Evolutionary conservation across 2,329 filamentous ascomycete species (phyloP), one percentile per base, ranked within the genome.

Genomic region (Monosporascus sp.): DNA sequence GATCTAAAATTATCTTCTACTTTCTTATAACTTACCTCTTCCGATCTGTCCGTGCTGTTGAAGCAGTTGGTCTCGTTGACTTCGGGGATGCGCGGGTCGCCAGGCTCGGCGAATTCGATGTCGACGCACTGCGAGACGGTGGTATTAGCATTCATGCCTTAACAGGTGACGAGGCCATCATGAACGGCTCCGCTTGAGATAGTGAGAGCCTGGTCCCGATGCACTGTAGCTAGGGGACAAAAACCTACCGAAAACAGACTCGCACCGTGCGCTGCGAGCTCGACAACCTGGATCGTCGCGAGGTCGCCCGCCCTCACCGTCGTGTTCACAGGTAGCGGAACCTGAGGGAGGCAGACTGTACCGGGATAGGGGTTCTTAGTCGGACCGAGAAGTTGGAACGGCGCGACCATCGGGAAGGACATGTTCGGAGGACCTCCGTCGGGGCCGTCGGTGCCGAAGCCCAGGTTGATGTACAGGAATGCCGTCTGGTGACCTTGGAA

Each of bases 401-500:
- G 83, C 15, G 85, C 76, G 1, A 93, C 73, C 82, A 97, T 94
- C 22, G 84, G 77, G 68, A 88, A 83, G 58, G 90, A 95, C 86
- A 95, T 95, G 77, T 97, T 97, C 6, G 73, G 70, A 1, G 94
- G 93, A 7, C 88, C 83, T 54, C 70, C 65, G 55, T 80, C 77
- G 17, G 83, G 83, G 0, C 81, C 83, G 9, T 80, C 77, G 36
- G 80, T 90, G 59, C 89, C 90, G 59, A 92, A 84, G 60, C 94
- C 94, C 51, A 97, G 79, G 75, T 97, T 97, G 73, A 97, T 77
- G 74, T 96, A 96, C 67, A 96, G 80, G 62, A 90, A 82, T 18
- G 91, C 93, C 6, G 83, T 86, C 37, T 81, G 70, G 70, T 97
- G 94, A 58, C 94, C 94, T 54, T 86, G 84, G 76, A 97, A 97